Conservation (phyloP, 305 asterid species). For the Fraxinus baroniana region DNA sequence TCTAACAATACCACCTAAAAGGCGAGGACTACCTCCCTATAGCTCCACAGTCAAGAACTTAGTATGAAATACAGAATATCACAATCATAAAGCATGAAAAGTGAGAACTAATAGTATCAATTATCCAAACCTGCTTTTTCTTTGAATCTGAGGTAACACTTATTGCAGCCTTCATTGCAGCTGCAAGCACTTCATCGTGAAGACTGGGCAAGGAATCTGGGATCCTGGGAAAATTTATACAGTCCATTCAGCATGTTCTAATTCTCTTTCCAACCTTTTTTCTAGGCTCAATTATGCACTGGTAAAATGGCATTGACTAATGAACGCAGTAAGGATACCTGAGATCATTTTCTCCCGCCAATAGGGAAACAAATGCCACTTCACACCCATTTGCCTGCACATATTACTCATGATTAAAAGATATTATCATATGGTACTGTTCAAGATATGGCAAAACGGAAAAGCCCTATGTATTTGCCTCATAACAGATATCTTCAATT, state of each 20-base stretch:
- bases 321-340: slow-evolving; percentile 50
- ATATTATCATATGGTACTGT: not conserved
- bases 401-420: slow-evolving; percentile 26
- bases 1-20: slow-evolving; percentile 62
- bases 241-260: slow-evolving; percentile 20
- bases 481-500: not conserved
- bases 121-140: slow-evolving; percentile 60
- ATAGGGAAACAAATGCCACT: slow-evolving; percentile 69
- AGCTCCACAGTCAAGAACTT: slow-evolving; percentile 32
- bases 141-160: slow-evolving; percentile 51
- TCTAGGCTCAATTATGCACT: slow-evolving; percentile 18
- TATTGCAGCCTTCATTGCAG: slow-evolving; percentile 71
- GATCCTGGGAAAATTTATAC: slow-evolving; percentile 43
- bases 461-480: not conserved
- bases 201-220: slow-evolving; percentile 81
- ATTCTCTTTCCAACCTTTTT: slow-evolving; percentile 5
- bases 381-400: slow-evolving; percentile 72
- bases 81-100: slow-evolving; percentile 20
- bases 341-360: slow-evolving; percentile 67
- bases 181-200: slow-evolving; percentile 90
- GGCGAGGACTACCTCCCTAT: slow-evolving; percentile 62
- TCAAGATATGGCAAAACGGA: not conserved
- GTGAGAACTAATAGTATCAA: slow-evolving; percentile 15
- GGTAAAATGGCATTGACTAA: slow-evolving; percentile 21
- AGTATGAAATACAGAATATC: slow-evolving; percentile 8